phyloP scores from a whole-genome alignment of 2,329 filamentous ascomycete genomes.

The Scedosporium apiospermum region DNA sequence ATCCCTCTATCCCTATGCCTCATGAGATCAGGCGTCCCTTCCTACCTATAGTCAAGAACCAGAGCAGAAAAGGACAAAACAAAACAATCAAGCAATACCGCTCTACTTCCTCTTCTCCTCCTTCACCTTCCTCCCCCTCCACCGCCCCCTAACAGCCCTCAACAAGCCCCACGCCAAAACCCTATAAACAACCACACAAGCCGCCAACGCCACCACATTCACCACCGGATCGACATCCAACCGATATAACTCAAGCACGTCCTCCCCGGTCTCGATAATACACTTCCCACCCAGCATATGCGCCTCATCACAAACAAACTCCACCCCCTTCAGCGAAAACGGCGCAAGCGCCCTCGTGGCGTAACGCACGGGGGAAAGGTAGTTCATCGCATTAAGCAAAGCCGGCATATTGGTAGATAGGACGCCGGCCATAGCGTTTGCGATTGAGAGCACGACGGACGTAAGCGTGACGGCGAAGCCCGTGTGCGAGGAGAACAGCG shows the following conservation, averaged over 20 bases:
- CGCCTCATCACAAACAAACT: conserved; percentile 52
- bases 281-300: conserved; percentile 55
- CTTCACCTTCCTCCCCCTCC: neutral
- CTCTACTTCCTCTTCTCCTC: neutral
- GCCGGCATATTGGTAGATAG: conserved; percentile 60
- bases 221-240: conserved; percentile 51
- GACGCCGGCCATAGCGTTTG: conserved; percentile 61
- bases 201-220: conserved; percentile 54
- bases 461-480: conserved; percentile 70
- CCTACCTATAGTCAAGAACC: too few relatives aligned
- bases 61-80: neutral
- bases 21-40: neutral
- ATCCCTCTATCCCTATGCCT: neutral
- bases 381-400: conserved; percentile 59
- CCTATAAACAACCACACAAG: conserved; percentile 56
- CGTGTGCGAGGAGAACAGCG: conserved; percentile 55
- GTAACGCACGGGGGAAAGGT: conserved; percentile 64
- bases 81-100: neutral
- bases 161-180: conserved; percentile 52
- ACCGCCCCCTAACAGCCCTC: conserved; percentile 3
- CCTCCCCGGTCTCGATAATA: conserved; percentile 53
- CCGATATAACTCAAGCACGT: conserved; percentile 59
- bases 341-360: conserved; percentile 56
- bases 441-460: conserved; percentile 58
- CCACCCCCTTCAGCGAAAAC: conserved; percentile 50